Base-by-base conservation (phyloP, 306 rosid species). In the Arachis stenosperma region DNA sequence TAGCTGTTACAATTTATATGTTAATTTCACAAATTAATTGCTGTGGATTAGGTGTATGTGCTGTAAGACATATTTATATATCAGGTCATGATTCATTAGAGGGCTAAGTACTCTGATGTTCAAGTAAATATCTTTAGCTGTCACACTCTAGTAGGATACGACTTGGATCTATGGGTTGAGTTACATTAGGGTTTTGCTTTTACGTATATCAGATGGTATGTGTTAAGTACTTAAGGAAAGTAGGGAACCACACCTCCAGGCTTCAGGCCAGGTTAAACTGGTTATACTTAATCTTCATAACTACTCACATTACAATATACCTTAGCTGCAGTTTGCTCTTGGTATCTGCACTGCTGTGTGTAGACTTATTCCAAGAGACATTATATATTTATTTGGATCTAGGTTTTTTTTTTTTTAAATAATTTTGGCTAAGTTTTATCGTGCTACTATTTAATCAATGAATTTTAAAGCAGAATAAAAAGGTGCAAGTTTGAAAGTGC, bases 401-500 rank as follows among this genome's bases (percentile, higher is more conserved):
- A 42, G 59, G 43, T 14, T 14, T n/a, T 15, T n/a, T 7, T 40
- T 65, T 69, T 33, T 59, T 51, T 2, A 1, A 2, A 33, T 33
- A 33, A 42, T 55, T 80, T 61, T 48, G 3, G 56, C 78, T 72
- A 39, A 12, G 30, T 71, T 50, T 70, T 22, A 6, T 37, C 37
- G 9, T 42, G 33, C 63, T 69, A 39, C 9, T 62, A 9, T 73
- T 69, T 37, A 50, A 56, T 58, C 78, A 57, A n/a, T 66, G 63
- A 56, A 75, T 64, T 42, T 33, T 33, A 65, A 68, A 72, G 83
- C 86, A 89, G 91, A 80, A 63, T 10, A 48, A 91, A 91, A 75
- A 81, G 96, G 39, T 52, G 79, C 11, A 91, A 87, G 73, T 67
- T 89, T 67, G 95, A 82, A 71, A 77, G 44, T 74, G 11, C 66